A percentile compares a stretch with the other conserved stretches of the same genome.
Evolutionary conservation across 73 alveolate species (phyloP).

Genomic region (Stentor roeselii): DNA sequence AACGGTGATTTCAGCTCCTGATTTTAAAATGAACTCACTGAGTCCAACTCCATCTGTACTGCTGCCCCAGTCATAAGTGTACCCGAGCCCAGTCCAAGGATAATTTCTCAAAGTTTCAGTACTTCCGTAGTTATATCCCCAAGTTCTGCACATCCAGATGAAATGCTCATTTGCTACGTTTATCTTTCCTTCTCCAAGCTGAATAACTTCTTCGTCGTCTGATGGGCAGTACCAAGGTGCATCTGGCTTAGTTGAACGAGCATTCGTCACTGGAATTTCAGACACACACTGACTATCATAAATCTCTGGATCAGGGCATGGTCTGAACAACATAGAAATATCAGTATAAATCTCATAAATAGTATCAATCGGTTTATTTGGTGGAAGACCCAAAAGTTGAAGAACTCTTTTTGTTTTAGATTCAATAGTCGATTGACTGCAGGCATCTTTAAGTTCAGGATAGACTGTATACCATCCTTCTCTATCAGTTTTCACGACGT

Average conservation of each 20-base stretch:
- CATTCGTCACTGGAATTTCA: not conserved
- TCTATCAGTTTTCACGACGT: not conserved
- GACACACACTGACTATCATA: not conserved
- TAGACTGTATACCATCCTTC: slow-evolving; percentile 4
- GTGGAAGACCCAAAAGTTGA: slow-evolving; percentile 16
- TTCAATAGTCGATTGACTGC: not conserved
- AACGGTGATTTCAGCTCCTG: not conserved
- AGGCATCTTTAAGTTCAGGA: slow-evolving; percentile 12
- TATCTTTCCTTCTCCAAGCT: not conserved
- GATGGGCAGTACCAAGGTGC: slow-evolving; percentile 16
- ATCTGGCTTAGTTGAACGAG: not conserved
- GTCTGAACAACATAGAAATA: not conserved
- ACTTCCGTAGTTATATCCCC: not conserved
- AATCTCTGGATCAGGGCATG: slow-evolving; percentile 26
- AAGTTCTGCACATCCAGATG: slow-evolving; percentile 11
- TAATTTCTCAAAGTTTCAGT: not conserved
- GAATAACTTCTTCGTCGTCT: not conserved
- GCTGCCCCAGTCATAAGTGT: slow-evolving; percentile 23
- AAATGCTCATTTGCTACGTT: slow-evolving; percentile 4
- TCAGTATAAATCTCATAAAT: not conserved
- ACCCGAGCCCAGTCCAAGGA: slow-evolving; percentile 29
- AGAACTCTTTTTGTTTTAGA: slow-evolving; percentile 6
- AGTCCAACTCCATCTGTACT: not conserved
- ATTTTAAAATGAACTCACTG: not conserved
- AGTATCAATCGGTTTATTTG: not conserved